phyloP scores from a whole-genome alignment of 2,329 filamentous ascomycete genomes.

The Sporothrix phasma region DNA sequence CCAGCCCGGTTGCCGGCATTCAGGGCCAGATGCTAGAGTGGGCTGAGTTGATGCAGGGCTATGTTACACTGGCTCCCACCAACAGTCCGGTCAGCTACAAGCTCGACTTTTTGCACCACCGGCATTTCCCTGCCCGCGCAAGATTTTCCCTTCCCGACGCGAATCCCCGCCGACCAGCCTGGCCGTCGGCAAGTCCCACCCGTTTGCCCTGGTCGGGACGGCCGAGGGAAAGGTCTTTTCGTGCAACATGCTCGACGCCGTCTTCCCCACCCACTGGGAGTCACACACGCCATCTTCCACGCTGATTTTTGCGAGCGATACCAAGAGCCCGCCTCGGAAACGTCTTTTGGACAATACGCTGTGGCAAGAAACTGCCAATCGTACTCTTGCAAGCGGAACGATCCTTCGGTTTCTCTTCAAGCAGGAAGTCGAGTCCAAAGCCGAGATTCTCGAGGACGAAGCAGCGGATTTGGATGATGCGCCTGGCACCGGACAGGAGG shows the following conservation, averaged over 20 bases:
- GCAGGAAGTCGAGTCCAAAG: constrained; percentile 1
- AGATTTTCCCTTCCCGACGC: constrained; percentile 35
- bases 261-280: constrained; percentile 32
- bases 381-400: neutral
- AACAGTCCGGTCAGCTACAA: constrained; percentile 43
- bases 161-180: constrained; percentile 35
- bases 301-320: constrained; percentile 46
- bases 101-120: constrained; percentile 42
- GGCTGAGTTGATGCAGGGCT: constrained; percentile 46
- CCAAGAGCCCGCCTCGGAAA: constrained; percentile 23
- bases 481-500: neutral
- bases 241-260: constrained; percentile 35
- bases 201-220: constrained; percentile 40
- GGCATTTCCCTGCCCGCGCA: constrained; percentile 44
- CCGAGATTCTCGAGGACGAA: constrained; percentile 19
- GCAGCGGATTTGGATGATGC: constrained; percentile 23
- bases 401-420: neutral
- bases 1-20: constrained; percentile 39
- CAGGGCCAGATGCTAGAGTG: constrained; percentile 45
- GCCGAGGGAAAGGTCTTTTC: constrained; percentile 35
- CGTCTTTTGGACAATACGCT: too few relatives aligned
- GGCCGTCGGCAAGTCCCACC: constrained; percentile 40
- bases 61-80: constrained; percentile 42
- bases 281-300: constrained; percentile 30
- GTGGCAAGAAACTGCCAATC: neutral